Evolutionary conservation across 2,329 filamentous ascomycete species (phyloP).

Genomic region (Colletotrichum abscissum): DNA sequence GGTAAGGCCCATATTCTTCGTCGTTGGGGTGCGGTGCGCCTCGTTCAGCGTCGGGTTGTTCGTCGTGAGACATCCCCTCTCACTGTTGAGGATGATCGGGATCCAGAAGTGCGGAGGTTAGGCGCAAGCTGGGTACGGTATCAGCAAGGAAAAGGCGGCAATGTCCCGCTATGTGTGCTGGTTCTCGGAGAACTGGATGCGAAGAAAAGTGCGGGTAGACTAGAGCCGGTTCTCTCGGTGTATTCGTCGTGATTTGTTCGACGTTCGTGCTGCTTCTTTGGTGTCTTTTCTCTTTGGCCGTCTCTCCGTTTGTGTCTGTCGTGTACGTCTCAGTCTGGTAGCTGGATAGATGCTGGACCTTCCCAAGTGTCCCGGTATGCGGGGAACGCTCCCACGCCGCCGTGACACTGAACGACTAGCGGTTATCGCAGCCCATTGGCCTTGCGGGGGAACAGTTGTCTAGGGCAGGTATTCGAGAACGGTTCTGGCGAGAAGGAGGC

Average conservation of each 20-base stretch:
- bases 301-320: slow-evolving; percentile 9
- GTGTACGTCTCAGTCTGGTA: slow-evolving; percentile 13
- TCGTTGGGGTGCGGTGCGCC: slow-evolving; percentile 42
- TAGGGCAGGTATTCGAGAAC: slow-evolving; percentile 17
- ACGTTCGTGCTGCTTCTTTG: slow-evolving; percentile 13
- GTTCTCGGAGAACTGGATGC: not conserved
- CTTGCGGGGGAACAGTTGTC: slow-evolving; percentile 33
- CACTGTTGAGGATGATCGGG: slow-evolving; percentile 19
- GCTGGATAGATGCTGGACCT: slow-evolving; percentile 28
- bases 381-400: slow-evolving; percentile 69
- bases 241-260: not conserved
- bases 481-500: slow-evolving; percentile 22
- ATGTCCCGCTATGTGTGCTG: not conserved
- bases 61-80: slow-evolving; percentile 63
- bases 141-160: not conserved
- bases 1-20: slow-evolving; percentile 50
- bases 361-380: slow-evolving; percentile 58
- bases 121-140: not conserved
- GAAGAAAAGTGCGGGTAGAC: slow-evolving; percentile 28
- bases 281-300: not conserved
- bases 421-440: slow-evolving; percentile 69
- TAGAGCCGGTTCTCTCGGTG: slow-evolving; percentile 6
- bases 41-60: slow-evolving; percentile 48
- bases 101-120: slow-evolving; percentile 1
- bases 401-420: slow-evolving; percentile 66